Conservation (phyloP, 352 stramenopile genomes). For the Phytophthora boehmeriae region DNA sequence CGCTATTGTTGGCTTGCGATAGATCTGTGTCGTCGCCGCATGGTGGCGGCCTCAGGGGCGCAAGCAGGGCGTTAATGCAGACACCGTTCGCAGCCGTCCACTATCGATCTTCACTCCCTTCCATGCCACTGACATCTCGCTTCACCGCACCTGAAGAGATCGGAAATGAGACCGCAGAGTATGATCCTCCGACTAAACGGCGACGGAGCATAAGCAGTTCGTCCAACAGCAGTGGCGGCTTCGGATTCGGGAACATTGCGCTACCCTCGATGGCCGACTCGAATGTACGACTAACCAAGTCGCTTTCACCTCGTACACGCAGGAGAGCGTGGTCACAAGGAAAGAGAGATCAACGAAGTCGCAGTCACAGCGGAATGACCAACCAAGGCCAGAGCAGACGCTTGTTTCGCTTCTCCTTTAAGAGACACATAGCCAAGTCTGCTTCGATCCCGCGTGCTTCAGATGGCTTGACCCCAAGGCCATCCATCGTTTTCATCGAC, state of each 20-base stretch:
- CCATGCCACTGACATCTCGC: too few species aligned
- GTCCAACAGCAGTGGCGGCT: slow-evolving; percentile 20
- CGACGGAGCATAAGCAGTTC: slow-evolving; percentile 21
- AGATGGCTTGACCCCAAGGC: neutral
- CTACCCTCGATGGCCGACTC: neutral
- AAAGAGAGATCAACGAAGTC: slow-evolving; percentile 6
- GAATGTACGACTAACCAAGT: slow-evolving; percentile 24
- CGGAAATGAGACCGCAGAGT: neutral
- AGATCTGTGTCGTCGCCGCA: slow-evolving; percentile 15
- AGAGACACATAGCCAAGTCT: neutral
- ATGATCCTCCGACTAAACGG: slow-evolving; percentile 16
- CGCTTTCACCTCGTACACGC: slow-evolving; percentile 16
- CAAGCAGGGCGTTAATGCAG: slow-evolving; percentile 7
- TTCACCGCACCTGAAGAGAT: too few species aligned
- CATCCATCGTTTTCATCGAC: slow-evolving; percentile 30
- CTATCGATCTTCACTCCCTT: too few species aligned
- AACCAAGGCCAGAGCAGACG: slow-evolving; percentile 9
- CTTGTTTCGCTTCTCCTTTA: slow-evolving; percentile 18
- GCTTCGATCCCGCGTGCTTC: neutral
- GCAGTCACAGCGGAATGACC: slow-evolving; percentile 6
- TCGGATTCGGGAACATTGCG: slow-evolving; percentile 7
- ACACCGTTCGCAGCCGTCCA: slow-evolving; percentile 7
- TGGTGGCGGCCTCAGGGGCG: neutral
- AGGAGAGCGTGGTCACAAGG: slow-evolving; percentile 9
- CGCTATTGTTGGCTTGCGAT: slow-evolving; percentile 17